Evolutionary conservation across 177 flowering plant genomes (phyloP), one percentile per base, ranked within the genome.

Genomic region (Vitis hybrid): DNA sequence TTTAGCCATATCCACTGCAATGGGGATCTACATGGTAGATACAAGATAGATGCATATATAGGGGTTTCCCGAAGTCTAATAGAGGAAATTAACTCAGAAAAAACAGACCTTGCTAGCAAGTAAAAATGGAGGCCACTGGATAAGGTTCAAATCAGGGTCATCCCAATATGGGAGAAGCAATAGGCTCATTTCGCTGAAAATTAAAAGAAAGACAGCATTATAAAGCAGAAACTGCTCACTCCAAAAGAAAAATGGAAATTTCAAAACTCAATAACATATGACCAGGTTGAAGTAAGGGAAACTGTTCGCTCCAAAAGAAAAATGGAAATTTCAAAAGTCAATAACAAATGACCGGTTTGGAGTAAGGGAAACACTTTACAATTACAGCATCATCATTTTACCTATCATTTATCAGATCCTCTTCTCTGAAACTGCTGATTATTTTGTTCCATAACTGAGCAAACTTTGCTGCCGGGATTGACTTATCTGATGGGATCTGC

Each of bases 1-100:
- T 77, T 92, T 92, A 16, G 98, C 98, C 98, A 94, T 94, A 76
- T 92, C 96, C 72, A 92, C 65, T 29, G 98, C 98, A 59, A 94
- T 87, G 51, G 98, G 98, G 39, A 94, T 88, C 98, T 92, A 77
- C 56, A 78, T 1, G 53, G 12, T 14, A 69, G 48, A 20, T 12
- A 60, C 52, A 14, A 10, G 7, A 31, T 69, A n/a, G 33, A 18
- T 51, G 45, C 45, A 19, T 8, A 52, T 45, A 19, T 19, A 4
- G 26, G 59, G 55, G 31, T 55, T 20, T 39, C 53, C 26, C 2
- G 2, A 4, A 55, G 31, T 1, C 3, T 10, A 19, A 64, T 0
- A 50, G 50, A 65, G 6, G 26, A 22, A 26, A n/a, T 63, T 51
- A 56, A 10, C 9, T 19, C 9, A 13, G 49, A 51, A 67, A 52